Base-by-base conservation (phyloP, 2,329 filamentous ascomycete genomes). In the Talaromyces sp. region DNA sequence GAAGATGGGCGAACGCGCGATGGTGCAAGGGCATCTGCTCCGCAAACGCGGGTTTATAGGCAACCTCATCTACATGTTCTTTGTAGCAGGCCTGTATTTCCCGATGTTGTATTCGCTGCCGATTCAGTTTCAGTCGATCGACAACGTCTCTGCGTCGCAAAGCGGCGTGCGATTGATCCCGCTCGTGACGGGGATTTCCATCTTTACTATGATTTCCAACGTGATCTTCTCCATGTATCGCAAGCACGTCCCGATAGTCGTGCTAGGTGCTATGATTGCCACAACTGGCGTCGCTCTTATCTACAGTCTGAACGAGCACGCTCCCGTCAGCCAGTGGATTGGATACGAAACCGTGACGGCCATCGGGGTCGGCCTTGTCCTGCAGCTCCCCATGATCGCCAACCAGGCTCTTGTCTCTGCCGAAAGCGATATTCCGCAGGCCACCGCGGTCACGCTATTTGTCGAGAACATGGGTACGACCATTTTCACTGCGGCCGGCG, bases 111-210 rank as follows among this genome's bases (percentile, higher is more conserved):
- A 79, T 65, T 71, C 61, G 23, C 62, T 68, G 1, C 66, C 66
- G 6, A 63, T 63, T 44, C 66, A 61, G 9, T 61, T 61, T 36
- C 60, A 61, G 12, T 61, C 60, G 23, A 61, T 61, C 10, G 56
- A 61, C 64, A 68, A 70, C 57, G 68, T 68, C 12, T 71, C 65
- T 18, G 69, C 79, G 2, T 66, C 70, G 12, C 58, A 65, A 30
- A 75, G 71, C 14, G 79, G 79, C n/a, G 68, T 81, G 9, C 68
- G 70, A 51, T 79, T 77, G 51, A 67, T 81, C 14, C 74, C 79
- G 18, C 65, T 78, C 18, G 73, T 81, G 6, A 60, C 80, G 7
- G 69, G 68, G 1, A 65, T 69, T 54, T 64, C 65, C 18, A 57
- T 76, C 14, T 69, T 67, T 61, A 69, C 67, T 3, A 63, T 75